Conservation (phyloP, 169 alveolate species). For the Plasmodium billcollinsi region DNA sequence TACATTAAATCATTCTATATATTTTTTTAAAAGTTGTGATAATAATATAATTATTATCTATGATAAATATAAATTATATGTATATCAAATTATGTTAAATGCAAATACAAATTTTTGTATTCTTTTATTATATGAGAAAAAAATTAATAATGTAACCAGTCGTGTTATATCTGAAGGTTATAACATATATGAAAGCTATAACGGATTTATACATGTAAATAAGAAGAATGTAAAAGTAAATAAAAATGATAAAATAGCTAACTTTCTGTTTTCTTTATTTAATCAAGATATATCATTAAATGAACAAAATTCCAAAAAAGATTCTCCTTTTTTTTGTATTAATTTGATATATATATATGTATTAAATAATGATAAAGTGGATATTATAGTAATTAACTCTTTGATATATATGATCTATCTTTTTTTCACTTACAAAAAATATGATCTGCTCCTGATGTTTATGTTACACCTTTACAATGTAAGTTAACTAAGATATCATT, state of each 20-base stretch:
- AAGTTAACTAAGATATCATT: neutral
- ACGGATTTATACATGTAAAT: slow-evolving; percentile 12
- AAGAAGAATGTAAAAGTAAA: slow-evolving; percentile 23
- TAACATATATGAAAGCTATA: slow-evolving; percentile 6
- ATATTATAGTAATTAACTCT: slow-evolving; percentile 44
- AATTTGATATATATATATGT: slow-evolving; percentile 32
- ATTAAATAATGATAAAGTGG: slow-evolving; percentile 15
- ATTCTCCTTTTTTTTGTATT: neutral
- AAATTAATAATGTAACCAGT: slow-evolving; percentile 4
- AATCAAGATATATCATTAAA: neutral
- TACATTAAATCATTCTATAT: slow-evolving; percentile 12
- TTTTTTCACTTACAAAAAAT: slow-evolving; percentile 26
- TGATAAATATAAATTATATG: slow-evolving; percentile 26
- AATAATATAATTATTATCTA: slow-evolving; percentile 31
- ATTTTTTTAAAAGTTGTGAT: neutral
- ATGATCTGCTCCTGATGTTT: slow-evolving; percentile 29
- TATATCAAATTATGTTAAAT: slow-evolving; percentile 19
- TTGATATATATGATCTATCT: slow-evolving; percentile 33
- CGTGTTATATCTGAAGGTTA: neutral
- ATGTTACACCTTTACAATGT: slow-evolving; percentile 41
- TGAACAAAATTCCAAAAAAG: neutral
- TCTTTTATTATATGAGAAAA: slow-evolving; percentile 6
- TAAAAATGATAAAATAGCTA: slow-evolving; percentile 29
- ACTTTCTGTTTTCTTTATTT: slow-evolving; percentile 2
- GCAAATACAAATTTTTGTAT: slow-evolving; percentile 1